Percentiles rank a stretch among this genome's conserved stretches.
These are phyloP conservation scores for Penicillium rolfsii DNA, from an alignment of 2,329 filamentous ascomycete genomes.

Conservation along the genomic window DNA sequence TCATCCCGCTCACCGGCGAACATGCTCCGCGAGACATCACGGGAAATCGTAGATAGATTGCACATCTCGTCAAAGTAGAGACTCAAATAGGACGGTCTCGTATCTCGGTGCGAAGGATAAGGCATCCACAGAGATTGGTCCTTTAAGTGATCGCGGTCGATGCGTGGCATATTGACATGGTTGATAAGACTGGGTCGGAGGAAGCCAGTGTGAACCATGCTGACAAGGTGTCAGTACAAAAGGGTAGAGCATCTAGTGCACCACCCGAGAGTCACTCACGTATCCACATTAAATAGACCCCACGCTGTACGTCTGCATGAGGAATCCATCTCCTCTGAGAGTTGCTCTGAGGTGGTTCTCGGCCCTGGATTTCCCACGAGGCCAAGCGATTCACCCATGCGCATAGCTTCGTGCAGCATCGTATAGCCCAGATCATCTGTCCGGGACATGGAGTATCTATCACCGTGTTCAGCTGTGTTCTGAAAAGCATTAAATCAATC, in stretches of 20 bases:
- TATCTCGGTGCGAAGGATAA: slow-evolving; percentile 38
- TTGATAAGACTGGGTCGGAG: slow-evolving; percentile 40
- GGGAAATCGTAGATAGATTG: slow-evolving; percentile 40
- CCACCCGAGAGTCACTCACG: slow-evolving; percentile 30
- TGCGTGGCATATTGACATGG: slow-evolving; percentile 37
- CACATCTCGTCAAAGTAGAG: slow-evolving; percentile 42
- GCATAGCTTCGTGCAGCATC: slow-evolving; percentile 43
- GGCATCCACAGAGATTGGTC: slow-evolving; percentile 35
- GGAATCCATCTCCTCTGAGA: slow-evolving; percentile 36
- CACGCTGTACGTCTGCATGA: slow-evolving; percentile 40
- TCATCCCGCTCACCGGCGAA: slow-evolving; percentile 29
- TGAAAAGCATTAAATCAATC: not conserved
- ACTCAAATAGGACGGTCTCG: slow-evolving; percentile 33
- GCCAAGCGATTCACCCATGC: slow-evolving; percentile 39
- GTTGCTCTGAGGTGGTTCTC: slow-evolving; percentile 25
- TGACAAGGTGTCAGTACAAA: slow-evolving; percentile 13
- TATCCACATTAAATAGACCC: slow-evolving; percentile 46
- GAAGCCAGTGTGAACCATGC: slow-evolving; percentile 42
- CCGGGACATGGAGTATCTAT: slow-evolving; percentile 42
- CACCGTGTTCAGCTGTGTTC: no score
- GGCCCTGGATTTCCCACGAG: slow-evolving; percentile 34
- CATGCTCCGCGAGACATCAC: slow-evolving; percentile 40
- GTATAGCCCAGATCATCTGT: slow-evolving; percentile 43
- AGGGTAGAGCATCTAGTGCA: no score
- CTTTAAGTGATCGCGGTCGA: slow-evolving; percentile 19